These are phyloP conservation scores for Aspergillus melleus DNA, from an alignment of 2,329 filamentous ascomycete species.

Conservation along the genomic window DNA sequence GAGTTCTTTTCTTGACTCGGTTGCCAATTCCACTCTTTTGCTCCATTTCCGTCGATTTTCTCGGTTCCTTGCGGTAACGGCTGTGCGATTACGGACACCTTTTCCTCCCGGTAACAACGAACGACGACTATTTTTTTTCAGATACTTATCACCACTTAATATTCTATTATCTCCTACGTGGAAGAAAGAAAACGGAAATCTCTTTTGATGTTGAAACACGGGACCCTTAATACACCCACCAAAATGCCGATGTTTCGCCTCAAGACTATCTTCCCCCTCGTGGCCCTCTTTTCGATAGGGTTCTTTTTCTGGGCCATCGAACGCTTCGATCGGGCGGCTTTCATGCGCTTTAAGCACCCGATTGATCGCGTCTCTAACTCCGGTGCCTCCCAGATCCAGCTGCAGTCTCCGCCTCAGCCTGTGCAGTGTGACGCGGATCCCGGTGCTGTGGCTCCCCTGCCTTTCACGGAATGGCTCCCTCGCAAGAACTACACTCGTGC, in stretches of 20 bases:
- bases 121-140: conserved; percentile 10
- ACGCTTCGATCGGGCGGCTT: conserved; percentile 39
- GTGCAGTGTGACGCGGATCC: conserved; percentile 35
- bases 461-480: conserved; percentile 43
- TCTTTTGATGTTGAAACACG: conserved; percentile 32
- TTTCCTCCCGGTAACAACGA: neutral
- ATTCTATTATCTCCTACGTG: neutral
- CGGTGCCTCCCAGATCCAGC: conserved; percentile 23
- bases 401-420: conserved; percentile 19
- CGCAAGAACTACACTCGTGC: conserved; percentile 47
- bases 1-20: conserved; percentile 6
- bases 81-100: conserved; percentile 10
- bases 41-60: conserved; percentile 2
- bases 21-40: conserved; percentile 25
- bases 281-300: conserved; percentile 39
- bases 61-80: conserved; percentile 6
- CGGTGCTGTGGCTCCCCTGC: conserved; percentile 33
- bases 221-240: conserved; percentile 23
- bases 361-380: conserved; percentile 28
- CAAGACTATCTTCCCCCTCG: conserved; percentile 40
- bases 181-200: conserved; percentile 1
- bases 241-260: conserved; percentile 42
- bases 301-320: conserved; percentile 44
- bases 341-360: conserved; percentile 39
- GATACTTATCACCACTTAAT: conserved; percentile 16